Conservation (phyloP, 495 filamentous ascomycete species). For the Margaritispora aquatica region DNA sequence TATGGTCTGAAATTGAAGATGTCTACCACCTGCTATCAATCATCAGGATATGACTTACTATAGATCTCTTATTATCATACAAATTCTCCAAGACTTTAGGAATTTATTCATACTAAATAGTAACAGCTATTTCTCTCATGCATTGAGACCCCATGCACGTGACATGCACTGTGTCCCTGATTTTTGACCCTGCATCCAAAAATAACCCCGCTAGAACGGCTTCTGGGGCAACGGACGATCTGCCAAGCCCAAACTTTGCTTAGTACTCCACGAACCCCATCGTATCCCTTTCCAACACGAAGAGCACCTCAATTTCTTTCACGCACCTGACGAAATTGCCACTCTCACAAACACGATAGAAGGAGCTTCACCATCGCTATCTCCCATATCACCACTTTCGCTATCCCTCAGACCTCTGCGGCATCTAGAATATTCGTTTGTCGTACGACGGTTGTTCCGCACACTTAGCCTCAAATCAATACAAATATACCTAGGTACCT, state of each 20-base stretch:
- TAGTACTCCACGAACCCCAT: not conserved
- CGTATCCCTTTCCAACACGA: not conserved
- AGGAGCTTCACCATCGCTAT: constrained; percentile 15
- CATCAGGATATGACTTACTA: too few species aligned
- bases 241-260: not conserved
- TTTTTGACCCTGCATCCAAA: not conserved
- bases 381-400: not conserved
- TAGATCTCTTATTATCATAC: too few species aligned
- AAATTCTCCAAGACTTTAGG: too few species aligned
- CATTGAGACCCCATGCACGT: not conserved
- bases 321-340: not conserved
- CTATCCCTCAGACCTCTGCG: constrained; percentile 16
- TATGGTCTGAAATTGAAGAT: too few species aligned
- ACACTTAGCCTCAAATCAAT: constrained; percentile 7
- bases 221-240: not conserved
- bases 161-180: not conserved
- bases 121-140: too few species aligned
- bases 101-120: too few species aligned
- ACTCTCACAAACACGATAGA: not conserved
- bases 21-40: too few species aligned
- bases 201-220: not conserved
- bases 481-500: constrained; percentile 15
- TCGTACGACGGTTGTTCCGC: not conserved
- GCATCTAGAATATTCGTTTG: not conserved
- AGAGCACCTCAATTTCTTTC: not conserved